Evolutionary conservation across 2,329 filamentous ascomycete species (phyloP).

Genomic region (Xylaria multiplex): DNA sequence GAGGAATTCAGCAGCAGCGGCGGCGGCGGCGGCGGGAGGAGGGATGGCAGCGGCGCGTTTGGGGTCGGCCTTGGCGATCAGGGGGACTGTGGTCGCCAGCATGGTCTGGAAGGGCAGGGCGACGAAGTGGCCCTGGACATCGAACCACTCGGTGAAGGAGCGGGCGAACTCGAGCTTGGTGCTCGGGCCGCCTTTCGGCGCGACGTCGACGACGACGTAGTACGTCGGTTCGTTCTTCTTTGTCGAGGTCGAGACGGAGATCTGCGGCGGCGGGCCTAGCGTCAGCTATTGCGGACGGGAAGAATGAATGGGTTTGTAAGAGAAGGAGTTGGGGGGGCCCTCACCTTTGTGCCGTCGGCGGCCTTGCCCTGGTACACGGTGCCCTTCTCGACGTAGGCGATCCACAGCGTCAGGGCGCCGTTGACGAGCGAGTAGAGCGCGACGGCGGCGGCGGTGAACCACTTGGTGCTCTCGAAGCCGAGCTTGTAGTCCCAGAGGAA

Average conservation of each 20-base stretch:
- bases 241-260: conserved; percentile 76
- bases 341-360: conserved; percentile 63
- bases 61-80: conserved; percentile 73
- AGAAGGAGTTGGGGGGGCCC: neutral
- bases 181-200: conserved; percentile 51
- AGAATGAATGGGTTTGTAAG: too few relatives aligned
- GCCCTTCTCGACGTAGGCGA: conserved; percentile 82
- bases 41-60: conserved; percentile 58
- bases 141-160: conserved; percentile 81
- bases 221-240: conserved; percentile 87
- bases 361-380: conserved; percentile 79
- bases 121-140: conserved; percentile 76
- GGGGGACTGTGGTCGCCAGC: conserved; percentile 73
- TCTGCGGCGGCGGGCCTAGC: conserved; percentile 56
- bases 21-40: neutral
- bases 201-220: conserved; percentile 73
- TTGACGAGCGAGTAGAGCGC: conserved; percentile 83
- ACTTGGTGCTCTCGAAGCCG: conserved; percentile 87
- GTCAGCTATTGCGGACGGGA: neutral
- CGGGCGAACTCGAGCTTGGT: conserved; percentile 65
- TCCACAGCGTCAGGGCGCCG: conserved; percentile 80
- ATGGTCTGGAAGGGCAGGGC: conserved; percentile 81
- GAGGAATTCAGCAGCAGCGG: conserved; percentile 45
- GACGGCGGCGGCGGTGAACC: conserved; percentile 83
- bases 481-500: conserved; percentile 93